A percentile compares a stretch with the other conserved stretches of the same genome.
Conservation (phyloP, 1,284 basidiomycete species). For the Anthracocystis setariae region DNA sequence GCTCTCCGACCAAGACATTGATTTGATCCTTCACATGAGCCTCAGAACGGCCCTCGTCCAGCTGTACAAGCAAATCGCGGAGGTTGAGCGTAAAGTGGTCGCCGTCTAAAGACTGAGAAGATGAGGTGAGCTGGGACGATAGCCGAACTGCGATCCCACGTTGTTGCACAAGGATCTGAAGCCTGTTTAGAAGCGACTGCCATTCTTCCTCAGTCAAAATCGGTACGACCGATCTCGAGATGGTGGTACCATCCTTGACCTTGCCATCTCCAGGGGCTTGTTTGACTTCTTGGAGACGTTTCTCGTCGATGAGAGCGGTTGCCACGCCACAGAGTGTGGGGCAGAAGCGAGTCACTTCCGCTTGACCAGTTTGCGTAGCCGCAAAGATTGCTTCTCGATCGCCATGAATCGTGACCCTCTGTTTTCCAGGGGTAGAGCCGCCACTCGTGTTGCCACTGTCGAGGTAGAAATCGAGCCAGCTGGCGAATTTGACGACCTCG, state of each 20-base stretch:
- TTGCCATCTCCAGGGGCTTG: background rate
- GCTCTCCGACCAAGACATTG: conserved; percentile 4
- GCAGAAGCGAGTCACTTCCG: background rate
- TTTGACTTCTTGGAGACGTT: background rate
- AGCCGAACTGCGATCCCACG: conserved; percentile 9
- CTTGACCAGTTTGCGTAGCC: background rate
- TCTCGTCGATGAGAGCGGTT: background rate
- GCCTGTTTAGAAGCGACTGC: background rate
- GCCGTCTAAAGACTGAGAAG: background rate
- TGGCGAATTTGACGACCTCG: conserved; percentile 27
- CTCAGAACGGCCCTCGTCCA: conserved; percentile 22
- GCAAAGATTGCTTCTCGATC: background rate
- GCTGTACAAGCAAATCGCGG: background rate
- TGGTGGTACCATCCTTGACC: background rate
- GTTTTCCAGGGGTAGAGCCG: background rate
- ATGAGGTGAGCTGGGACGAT: background rate
- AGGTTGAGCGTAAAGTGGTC: conserved; percentile 3
- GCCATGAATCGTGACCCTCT: conserved; percentile 8
- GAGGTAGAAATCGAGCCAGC: conserved; percentile 26
- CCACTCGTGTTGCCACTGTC: background rate
- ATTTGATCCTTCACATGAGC: conserved; percentile 9
- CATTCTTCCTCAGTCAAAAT: conserved; percentile 2
- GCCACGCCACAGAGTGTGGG: conserved; percentile 6
- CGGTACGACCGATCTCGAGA: conserved; percentile 7
- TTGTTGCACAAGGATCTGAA: conserved; percentile 5